Evolutionary conservation across 2,329 filamentous ascomycete genomes (phyloP).

Genomic region (Simplicillium aogashimaense): DNA sequence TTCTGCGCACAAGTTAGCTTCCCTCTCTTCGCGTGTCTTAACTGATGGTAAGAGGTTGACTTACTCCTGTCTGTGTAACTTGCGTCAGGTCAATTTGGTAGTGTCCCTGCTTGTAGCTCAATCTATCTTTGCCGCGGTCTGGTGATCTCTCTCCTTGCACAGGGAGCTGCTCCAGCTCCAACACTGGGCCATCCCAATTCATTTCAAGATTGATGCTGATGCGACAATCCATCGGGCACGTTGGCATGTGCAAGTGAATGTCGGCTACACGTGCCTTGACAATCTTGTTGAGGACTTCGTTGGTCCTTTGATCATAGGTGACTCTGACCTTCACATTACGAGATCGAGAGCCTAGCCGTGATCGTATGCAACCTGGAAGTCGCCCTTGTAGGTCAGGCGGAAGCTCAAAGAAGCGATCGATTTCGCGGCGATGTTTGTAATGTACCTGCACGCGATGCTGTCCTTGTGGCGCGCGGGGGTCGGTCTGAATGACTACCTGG

Average conservation of each 20-base stretch:
- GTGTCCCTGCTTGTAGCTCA: conserved; percentile 80
- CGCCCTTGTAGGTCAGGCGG: conserved; percentile 46
- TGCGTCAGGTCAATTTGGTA: conserved; percentile 93
- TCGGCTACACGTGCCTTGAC: conserved; percentile 86
- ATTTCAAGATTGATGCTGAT: conserved; percentile 94
- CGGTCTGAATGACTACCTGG: conserved; percentile 46
- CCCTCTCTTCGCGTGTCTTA: neutral
- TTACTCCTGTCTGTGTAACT: conserved; percentile 50
- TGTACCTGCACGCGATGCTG: conserved; percentile 51
- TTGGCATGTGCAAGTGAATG: conserved; percentile 76
- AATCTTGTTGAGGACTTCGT: conserved; percentile 67
- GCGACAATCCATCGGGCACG: conserved; percentile 74
- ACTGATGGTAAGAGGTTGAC: conserved; percentile 11
- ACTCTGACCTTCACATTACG: conserved; percentile 45
- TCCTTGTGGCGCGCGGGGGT: conserved; percentile 39
- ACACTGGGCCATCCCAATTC: conserved; percentile 62
- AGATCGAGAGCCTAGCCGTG: conserved; percentile 41
- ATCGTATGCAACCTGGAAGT: conserved; percentile 55
- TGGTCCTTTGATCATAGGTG: conserved; percentile 64
- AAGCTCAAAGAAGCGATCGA: conserved; percentile 76
- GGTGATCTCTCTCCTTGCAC: conserved; percentile 29
- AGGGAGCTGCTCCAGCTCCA: conserved; percentile 37
- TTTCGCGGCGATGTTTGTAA: conserved; percentile 75
- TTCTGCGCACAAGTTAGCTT: conserved; percentile 23
- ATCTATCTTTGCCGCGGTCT: conserved; percentile 75